Conservation (phyloP, 2,329 filamentous ascomycete genomes). For the Aspergillus ruber region DNA sequence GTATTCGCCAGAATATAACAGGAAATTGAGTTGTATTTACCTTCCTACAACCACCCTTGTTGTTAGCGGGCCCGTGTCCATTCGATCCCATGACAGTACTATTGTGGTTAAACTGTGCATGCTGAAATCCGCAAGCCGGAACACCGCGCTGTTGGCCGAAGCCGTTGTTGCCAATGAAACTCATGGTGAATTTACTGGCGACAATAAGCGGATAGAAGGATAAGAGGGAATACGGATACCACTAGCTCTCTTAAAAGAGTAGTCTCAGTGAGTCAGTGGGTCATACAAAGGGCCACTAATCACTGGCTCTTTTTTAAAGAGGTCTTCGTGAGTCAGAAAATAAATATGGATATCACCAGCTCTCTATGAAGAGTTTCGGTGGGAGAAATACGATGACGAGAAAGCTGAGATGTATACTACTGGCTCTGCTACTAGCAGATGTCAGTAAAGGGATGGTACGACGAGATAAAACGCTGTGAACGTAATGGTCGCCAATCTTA, state of each 20-base stretch:
- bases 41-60: not conserved
- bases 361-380: not conserved
- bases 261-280: too few relatives aligned
- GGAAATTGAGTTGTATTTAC: not conserved
- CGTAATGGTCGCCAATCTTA: not conserved
- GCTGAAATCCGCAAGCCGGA: too few relatives aligned
- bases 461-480: not conserved
- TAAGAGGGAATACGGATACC: not conserved
- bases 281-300: too few relatives aligned
- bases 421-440: not conserved
- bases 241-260: not conserved
- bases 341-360: not conserved
- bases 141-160: not conserved
- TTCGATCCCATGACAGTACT: too few relatives aligned
- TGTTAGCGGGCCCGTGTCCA: too few relatives aligned
- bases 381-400: not conserved
- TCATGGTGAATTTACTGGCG: not conserved
- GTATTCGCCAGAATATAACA: too few relatives aligned
- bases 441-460: not conserved
- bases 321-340: not conserved
- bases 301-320: too few relatives aligned
- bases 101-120: too few relatives aligned
- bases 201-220: not conserved
- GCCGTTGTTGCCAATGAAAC: slow-evolving; percentile 1
- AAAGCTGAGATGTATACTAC: not conserved